A percentile compares a stretch with the other conserved stretches of the same genome.
Evolutionary conservation across 2,329 filamentous ascomycete species (phyloP).

Genomic region (Diatrype stigma): DNA sequence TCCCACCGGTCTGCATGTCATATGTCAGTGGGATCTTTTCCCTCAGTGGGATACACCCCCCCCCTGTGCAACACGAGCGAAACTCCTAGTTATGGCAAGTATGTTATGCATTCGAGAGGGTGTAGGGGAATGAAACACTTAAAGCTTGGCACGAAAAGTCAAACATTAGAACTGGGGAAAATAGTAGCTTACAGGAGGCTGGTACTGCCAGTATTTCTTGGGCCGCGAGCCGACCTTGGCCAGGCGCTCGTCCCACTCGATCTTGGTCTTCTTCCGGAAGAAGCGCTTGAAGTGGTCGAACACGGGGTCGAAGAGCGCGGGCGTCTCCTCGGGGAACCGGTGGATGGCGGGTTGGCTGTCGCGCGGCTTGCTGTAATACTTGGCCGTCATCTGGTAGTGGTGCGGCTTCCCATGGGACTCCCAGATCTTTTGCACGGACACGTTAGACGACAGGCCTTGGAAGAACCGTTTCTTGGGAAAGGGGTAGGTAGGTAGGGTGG

Average conservation of each 20-base stretch:
- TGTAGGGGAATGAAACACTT: no score
- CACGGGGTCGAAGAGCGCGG: conserved; percentile 38
- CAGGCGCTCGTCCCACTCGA: conserved; percentile 56
- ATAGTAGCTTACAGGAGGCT: conserved; percentile 46
- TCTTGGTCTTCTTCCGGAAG: conserved; percentile 54
- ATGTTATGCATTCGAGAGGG: not conserved
- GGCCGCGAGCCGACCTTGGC: conserved; percentile 28
- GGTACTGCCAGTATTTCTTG: conserved; percentile 37
- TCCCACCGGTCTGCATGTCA: conserved; percentile 13
- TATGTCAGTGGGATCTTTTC: not conserved
- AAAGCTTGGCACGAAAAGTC: no score
- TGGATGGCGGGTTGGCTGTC: conserved; percentile 29
- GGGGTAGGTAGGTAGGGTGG: not conserved
- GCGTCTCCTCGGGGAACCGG: conserved; percentile 34
- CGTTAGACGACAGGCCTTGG: not conserved
- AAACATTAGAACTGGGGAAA: no score
- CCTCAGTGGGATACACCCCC: no score
- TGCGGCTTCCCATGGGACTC: conserved; percentile 57
- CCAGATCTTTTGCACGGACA: conserved; percentile 50
- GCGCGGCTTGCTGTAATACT: conserved; percentile 40
- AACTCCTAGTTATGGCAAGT: no score
- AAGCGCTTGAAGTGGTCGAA: conserved; percentile 50
- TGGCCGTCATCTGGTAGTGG: conserved; percentile 58
- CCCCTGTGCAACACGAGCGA: no score
- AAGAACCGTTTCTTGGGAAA: no score